Evolutionary conservation across 1,284 basidiomycete species (phyloP).

Genomic region (Mycena citricolor): DNA sequence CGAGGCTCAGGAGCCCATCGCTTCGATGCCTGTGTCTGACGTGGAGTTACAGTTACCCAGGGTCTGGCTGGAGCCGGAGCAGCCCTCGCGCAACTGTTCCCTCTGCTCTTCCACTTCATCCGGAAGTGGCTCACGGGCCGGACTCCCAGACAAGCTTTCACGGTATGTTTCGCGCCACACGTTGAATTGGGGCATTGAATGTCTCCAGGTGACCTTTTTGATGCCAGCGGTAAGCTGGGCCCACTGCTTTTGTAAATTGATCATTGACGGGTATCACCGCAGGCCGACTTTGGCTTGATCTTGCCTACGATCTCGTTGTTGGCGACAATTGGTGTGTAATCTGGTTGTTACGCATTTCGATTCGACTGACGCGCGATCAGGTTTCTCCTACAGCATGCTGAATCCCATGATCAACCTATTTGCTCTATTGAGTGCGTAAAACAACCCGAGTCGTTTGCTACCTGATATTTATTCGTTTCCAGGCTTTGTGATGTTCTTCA

Average conservation of each 20-base stretch:
- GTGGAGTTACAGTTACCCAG: slow-evolving; percentile 46
- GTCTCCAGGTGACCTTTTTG: slow-evolving; percentile 37
- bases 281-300: slow-evolving; percentile 50
- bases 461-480: background rate
- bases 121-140: slow-evolving; percentile 55
- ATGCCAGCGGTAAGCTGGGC: slow-evolving; percentile 39
- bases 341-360: no score
- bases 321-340: slow-evolving; percentile 52
- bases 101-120: slow-evolving; percentile 66
- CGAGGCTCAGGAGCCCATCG: background rate
- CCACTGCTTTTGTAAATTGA: background rate
- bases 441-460: background rate
- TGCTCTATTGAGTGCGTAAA: slow-evolving; percentile 50
- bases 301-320: slow-evolving; percentile 50
- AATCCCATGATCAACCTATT: slow-evolving; percentile 75
- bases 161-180: slow-evolving; percentile 23
- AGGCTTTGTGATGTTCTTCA: slow-evolving; percentile 64
- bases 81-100: slow-evolving; percentile 62
- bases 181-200: slow-evolving; percentile 3
- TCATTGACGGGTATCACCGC: background rate
- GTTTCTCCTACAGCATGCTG: slow-evolving; percentile 68
- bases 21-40: background rate
- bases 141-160: slow-evolving; percentile 52
- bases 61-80: slow-evolving; percentile 55
- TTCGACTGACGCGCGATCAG: no score